phyloP scores from a whole-genome alignment of 805 yeast species.

The Aciculoconidium aculeatum region DNA sequence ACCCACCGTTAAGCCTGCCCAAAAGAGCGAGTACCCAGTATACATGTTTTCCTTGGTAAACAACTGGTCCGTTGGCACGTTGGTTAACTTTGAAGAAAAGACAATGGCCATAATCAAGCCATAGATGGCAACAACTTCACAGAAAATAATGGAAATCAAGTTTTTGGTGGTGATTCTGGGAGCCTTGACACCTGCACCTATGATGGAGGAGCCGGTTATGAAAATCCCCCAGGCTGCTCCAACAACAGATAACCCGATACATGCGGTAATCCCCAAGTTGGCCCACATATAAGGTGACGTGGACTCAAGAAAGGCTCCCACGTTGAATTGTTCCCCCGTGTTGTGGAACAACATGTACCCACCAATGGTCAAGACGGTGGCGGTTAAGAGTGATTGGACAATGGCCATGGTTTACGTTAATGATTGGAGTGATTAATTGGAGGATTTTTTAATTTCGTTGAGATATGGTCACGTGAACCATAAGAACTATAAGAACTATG shows the following conservation, averaged over 20 bases:
- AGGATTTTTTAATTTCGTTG: no score
- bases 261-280: slow-evolving; percentile 75
- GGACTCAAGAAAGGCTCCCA: slow-evolving; percentile 78
- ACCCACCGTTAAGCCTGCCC: slow-evolving; percentile 99
- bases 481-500: no score
- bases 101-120: slow-evolving; percentile 98
- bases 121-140: slow-evolving; percentile 98
- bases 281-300: slow-evolving; percentile 99
- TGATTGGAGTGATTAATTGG: no score
- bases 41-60: slow-evolving; percentile 80
- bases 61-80: slow-evolving; percentile 58
- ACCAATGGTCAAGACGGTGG: slow-evolving; percentile 36
- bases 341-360: slow-evolving; percentile 79
- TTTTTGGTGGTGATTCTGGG: slow-evolving; percentile 97
- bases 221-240: slow-evolving; percentile 99
- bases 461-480: no score
- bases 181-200: slow-evolving; percentile 98
- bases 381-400: slow-evolving; percentile 20
- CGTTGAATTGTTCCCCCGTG: slow-evolving; percentile 85
- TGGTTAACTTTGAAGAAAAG: slow-evolving; percentile 78
- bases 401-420: no score
- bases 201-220: slow-evolving; percentile 86
- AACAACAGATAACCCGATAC: slow-evolving; percentile 90
- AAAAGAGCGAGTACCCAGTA: slow-evolving; percentile 91
- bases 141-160: slow-evolving; percentile 91